A percentile compares a stretch with the other conserved stretches of the same genome.
phyloP scores from a whole-genome alignment of 1,284 basidiomycete species.

The Ceratobasidium sp. region DNA sequence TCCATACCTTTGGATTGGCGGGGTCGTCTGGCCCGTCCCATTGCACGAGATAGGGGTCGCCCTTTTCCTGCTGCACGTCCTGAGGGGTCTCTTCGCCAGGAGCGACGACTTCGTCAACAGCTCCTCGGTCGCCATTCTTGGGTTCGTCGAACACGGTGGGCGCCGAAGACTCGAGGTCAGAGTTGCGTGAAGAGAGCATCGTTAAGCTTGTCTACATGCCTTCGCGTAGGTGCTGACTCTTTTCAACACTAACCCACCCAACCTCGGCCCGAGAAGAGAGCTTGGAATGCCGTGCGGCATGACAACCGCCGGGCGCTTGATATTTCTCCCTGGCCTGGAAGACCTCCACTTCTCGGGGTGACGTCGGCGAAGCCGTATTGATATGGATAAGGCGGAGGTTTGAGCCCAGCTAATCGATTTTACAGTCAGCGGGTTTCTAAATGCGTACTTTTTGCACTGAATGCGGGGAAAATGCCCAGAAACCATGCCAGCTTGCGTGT shows the following conservation, averaged over 20 bases:
- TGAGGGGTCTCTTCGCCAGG: slow-evolving; percentile 45
- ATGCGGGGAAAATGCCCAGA: no score
- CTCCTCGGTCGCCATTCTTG: not conserved
- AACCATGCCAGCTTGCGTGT: no score
- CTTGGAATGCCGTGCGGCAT: slow-evolving; percentile 18
- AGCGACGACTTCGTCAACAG: slow-evolving; percentile 41
- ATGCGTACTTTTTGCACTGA: not conserved
- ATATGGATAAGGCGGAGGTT: not conserved
- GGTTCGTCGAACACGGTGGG: slow-evolving; percentile 34
- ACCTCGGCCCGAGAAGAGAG: slow-evolving; percentile 22
- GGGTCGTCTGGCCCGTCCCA: slow-evolving; percentile 59
- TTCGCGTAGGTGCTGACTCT: not conserved
- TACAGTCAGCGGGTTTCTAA: not conserved
- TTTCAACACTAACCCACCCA: not conserved
- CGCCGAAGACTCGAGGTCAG: slow-evolving; percentile 35
- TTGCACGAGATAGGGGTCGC: slow-evolving; percentile 59
- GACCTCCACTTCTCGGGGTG: not conserved
- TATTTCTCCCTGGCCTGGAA: not conserved
- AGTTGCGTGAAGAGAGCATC: slow-evolving; percentile 40
- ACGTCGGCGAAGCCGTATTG: not conserved
- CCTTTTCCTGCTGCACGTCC: slow-evolving; percentile 46
- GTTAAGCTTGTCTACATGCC: not conserved
- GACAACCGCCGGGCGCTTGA: slow-evolving; percentile 9
- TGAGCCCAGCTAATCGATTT: not conserved
- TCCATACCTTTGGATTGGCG: slow-evolving; percentile 60